Evolutionary conservation across 164 flowering plant species (phyloP).

Genomic region (Echeveria elegans): DNA sequence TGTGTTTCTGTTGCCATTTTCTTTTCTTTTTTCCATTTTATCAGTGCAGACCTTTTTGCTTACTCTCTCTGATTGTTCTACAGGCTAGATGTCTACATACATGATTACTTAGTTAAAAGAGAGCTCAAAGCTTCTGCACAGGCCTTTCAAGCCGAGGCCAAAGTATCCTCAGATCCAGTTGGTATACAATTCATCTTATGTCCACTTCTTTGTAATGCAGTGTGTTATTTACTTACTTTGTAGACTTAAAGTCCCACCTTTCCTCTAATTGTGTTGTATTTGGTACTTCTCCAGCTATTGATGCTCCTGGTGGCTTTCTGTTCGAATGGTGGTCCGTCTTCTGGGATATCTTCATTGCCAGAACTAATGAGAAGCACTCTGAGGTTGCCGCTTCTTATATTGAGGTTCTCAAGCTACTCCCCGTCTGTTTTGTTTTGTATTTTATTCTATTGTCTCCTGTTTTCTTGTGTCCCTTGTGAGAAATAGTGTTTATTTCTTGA

Average conservation of each 20-base stretch:
- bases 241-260: not conserved
- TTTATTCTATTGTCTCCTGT: not conserved
- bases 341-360: slow-evolving; percentile 70
- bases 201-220: too few relatives aligned
- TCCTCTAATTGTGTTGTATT: not conserved
- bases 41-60: not conserved
- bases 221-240: not conserved
- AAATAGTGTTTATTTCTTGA: too few relatives aligned
- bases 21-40: too few relatives aligned
- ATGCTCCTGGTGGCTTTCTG: slow-evolving; percentile 73
- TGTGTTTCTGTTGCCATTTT: slow-evolving; percentile 16
- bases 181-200: too few relatives aligned
- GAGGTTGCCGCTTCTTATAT: slow-evolving; percentile 74
- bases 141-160: slow-evolving; percentile 74
- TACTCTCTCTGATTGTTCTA: not conserved
- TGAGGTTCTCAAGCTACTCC: slow-evolving; percentile 32
- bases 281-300: slow-evolving; percentile 40
- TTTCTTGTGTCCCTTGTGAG: too few relatives aligned
- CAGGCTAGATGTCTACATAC: slow-evolving; percentile 78
- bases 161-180: slow-evolving; percentile 62
- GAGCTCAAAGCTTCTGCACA: slow-evolving; percentile 69
- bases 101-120: slow-evolving; percentile 66
- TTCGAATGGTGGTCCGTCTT: slow-evolving; percentile 81
- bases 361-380: slow-evolving; percentile 70
- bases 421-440: not conserved